A percentile compares a stretch with the other conserved stretches of the same genome.
Evolutionary conservation across 1,284 basidiomycete genomes (phyloP).

Genomic region (Boletus semigastroideus): DNA sequence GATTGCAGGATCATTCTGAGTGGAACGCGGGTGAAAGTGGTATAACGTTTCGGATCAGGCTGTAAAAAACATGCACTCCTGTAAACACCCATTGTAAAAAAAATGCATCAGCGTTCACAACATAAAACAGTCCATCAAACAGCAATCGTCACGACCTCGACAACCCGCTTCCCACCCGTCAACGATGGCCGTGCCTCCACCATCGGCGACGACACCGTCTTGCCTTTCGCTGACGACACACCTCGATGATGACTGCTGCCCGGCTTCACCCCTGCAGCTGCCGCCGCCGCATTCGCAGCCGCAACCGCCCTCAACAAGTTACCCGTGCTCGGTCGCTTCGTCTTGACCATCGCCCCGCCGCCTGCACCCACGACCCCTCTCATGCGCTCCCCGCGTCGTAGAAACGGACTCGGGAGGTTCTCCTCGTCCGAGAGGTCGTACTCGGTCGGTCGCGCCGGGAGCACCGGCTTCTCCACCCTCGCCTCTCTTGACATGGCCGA

Average conservation of each 20-base stretch:
- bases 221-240: not conserved
- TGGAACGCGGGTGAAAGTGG: too few species aligned
- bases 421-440: slow-evolving; percentile 78
- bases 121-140: not conserved
- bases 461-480: slow-evolving; percentile 10
- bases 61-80: too few species aligned
- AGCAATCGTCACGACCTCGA: slow-evolving; percentile 37
- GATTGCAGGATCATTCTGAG: slow-evolving; percentile 93
- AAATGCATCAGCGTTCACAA: slow-evolving; percentile 5
- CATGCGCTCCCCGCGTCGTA: slow-evolving; percentile 56
- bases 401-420: slow-evolving; percentile 81
- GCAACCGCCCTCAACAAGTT: slow-evolving; percentile 60
- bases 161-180: slow-evolving; percentile 47
- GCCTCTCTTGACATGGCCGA: slow-evolving; percentile 11
- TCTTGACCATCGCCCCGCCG: slow-evolving; percentile 22
- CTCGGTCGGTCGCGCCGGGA: slow-evolving; percentile 29
- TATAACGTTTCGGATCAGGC: too few species aligned
- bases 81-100: too few species aligned
- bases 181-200: slow-evolving; percentile 28
- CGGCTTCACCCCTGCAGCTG: slow-evolving; percentile 20
- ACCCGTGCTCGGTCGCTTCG: slow-evolving; percentile 48
- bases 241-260: slow-evolving; percentile 11
- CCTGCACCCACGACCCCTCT: slow-evolving; percentile 18
- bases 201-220: slow-evolving; percentile 14
- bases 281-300: slow-evolving; percentile 54